These are phyloP conservation scores for Aspergillus quadricinctus DNA, from an alignment of 2,329 filamentous ascomycete species.

Conservation along the genomic window DNA sequence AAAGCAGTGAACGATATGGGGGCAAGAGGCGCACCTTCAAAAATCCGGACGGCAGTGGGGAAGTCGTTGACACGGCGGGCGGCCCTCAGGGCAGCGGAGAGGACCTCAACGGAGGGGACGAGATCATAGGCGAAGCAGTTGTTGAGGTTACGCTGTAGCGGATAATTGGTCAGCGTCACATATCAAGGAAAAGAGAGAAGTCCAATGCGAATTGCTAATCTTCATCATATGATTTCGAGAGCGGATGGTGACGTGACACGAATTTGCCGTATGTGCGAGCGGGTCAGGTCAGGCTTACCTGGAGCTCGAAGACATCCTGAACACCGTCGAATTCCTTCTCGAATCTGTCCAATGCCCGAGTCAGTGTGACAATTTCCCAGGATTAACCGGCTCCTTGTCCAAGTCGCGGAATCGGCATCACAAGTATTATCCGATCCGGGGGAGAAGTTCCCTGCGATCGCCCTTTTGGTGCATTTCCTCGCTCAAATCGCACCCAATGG, in stretches of 20 bases:
- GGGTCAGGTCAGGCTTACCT: slow-evolving; percentile 59
- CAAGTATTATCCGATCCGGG: slow-evolving; percentile 6
- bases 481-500: slow-evolving; percentile 21
- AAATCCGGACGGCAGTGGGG: slow-evolving; percentile 95
- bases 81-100: slow-evolving; percentile 86
- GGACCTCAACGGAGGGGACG: slow-evolving; percentile 86
- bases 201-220: not conserved
- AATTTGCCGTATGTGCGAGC: slow-evolving; percentile 11
- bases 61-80: slow-evolving; percentile 97
- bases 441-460: slow-evolving; percentile 11
- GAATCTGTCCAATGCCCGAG: slow-evolving; percentile 63
- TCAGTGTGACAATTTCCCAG: slow-evolving; percentile 23
- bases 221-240: not conserved
- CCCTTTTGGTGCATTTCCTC: slow-evolving; percentile 6
- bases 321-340: slow-evolving; percentile 99
- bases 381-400: not conserved
- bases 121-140: slow-evolving; percentile 99
- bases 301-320: slow-evolving; percentile 98
- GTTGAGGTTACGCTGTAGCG: slow-evolving; percentile 80
- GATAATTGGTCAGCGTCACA: slow-evolving; percentile 9
- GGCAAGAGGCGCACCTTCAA: slow-evolving; percentile 70
- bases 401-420: slow-evolving; percentile 1
- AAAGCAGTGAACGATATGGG: not conserved
- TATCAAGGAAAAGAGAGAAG: not conserved
- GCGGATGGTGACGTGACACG: slow-evolving; percentile 7